These are phyloP conservation scores for Coemansia sp. DNA, from an alignment of 192 early-diverging fungal species.

Conservation along the genomic window DNA sequence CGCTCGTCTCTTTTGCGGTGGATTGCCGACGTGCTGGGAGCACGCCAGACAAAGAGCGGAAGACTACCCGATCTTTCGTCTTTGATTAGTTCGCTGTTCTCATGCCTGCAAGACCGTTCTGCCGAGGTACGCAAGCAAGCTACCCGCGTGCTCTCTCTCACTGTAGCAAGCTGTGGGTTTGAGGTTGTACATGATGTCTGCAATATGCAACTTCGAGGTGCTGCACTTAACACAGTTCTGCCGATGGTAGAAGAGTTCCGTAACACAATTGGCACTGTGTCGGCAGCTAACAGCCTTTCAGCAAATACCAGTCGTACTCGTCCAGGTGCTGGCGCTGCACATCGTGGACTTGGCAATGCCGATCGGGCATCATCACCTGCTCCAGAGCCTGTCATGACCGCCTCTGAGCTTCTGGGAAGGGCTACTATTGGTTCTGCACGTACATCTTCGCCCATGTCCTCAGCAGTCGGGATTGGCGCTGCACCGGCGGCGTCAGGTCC, in stretches of 20 bases:
- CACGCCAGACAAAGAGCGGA: constrained; percentile 33
- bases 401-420: constrained; percentile 48
- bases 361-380: constrained; percentile 39
- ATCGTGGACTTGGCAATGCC: background rate
- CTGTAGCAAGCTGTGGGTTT: constrained; percentile 72
- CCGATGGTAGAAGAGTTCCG: constrained; percentile 75
- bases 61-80: constrained; percentile 63
- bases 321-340: constrained; percentile 8
- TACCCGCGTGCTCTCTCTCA: constrained; percentile 64
- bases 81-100: constrained; percentile 70
- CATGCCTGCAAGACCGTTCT: constrained; percentile 86
- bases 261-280: constrained; percentile 36
- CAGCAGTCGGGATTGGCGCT: background rate
- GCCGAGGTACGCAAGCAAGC: constrained; percentile 88
- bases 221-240: constrained; percentile 69
- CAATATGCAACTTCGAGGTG: constrained; percentile 71
- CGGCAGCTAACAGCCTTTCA: constrained; percentile 3
- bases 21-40: constrained; percentile 64
- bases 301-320: constrained; percentile 4
- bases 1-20: constrained; percentile 88
- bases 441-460: constrained; percentile 1
- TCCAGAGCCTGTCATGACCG: constrained; percentile 51
- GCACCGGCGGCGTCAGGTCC: constrained; percentile 9
- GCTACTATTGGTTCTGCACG: constrained; percentile 5
- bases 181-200: constrained; percentile 69